Conservation (phyloP, 805 yeast genomes). For the Tetrapisispora iriomotensis region DNA sequence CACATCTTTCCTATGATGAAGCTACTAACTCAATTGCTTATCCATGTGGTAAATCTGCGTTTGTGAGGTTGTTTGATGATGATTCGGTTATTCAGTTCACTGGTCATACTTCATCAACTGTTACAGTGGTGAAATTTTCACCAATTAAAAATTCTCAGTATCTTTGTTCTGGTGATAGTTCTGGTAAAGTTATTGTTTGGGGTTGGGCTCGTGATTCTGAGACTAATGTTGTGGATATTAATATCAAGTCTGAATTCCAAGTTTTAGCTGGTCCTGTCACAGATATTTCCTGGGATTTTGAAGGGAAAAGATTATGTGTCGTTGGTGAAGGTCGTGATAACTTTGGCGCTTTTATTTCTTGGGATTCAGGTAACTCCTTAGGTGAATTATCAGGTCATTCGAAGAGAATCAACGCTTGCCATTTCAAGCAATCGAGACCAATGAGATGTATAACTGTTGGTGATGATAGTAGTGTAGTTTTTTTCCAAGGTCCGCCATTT, state of each 20-base stretch:
- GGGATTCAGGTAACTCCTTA: constrained; percentile 93
- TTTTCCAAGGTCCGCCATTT: constrained; percentile 89
- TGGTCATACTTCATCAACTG: constrained; percentile 51
- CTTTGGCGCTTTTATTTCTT: constrained; percentile 85
- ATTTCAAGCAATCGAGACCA: constrained; percentile 79
- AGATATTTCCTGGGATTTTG: constrained; percentile 88
- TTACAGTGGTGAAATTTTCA: constrained; percentile 78
- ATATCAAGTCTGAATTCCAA: constrained; percentile 69
- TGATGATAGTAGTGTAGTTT: constrained; percentile 79
- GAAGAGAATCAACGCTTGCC: constrained; percentile 71
- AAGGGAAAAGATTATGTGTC: constrained; percentile 74
- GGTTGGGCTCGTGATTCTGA: constrained; percentile 38
- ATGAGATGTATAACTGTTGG: constrained; percentile 88
- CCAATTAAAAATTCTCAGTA: constrained; percentile 70
- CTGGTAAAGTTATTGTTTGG: constrained; percentile 89
- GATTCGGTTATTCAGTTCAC: constrained; percentile 47
- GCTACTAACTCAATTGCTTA: constrained; percentile 66
- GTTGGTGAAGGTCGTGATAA: constrained; percentile 92
- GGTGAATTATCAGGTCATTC: constrained; percentile 95
- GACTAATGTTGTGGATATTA: constrained; percentile 36
- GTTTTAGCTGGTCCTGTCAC: constrained; percentile 72
- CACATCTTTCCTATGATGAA: constrained; percentile 67
- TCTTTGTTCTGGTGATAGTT: constrained; percentile 83
- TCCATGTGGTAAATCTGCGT: constrained; percentile 70
- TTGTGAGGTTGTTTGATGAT: constrained; percentile 54